A percentile compares a stretch with the other conserved stretches of the same genome.
Conservation (phyloP, 768 basidiomycete genomes). For the Auricularia auricula-judae region DNA sequence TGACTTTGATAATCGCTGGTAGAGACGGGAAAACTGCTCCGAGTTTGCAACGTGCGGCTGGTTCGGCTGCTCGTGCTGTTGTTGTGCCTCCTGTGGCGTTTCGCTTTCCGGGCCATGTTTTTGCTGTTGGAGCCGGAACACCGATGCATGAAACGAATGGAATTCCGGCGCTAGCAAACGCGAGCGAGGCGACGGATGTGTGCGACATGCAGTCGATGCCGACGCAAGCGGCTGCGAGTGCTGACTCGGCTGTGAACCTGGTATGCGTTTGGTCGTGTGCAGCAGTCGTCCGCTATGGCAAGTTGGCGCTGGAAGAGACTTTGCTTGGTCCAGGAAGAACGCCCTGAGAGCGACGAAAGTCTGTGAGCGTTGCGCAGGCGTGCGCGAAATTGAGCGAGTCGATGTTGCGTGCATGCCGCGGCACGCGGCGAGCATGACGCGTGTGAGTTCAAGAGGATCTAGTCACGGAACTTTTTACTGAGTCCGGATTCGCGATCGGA, state of each 20-base stretch:
- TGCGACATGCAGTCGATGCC: not conserved
- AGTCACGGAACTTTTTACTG: too few relatives aligned
- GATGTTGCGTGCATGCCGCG: not conserved
- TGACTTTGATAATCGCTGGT: constrained; percentile 65
- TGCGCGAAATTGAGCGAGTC: not conserved
- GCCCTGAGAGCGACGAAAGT: not conserved
- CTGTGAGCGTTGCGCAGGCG: not conserved
- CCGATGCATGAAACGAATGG: not conserved
- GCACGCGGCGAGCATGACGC: not conserved
- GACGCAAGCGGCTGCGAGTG: not conserved
- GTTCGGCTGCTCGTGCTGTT: not conserved
- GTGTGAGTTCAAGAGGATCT: too few relatives aligned
- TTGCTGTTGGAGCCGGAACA: not conserved
- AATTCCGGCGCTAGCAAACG: not conserved
- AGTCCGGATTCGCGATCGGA: too few relatives aligned
- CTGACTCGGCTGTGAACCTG: not conserved
- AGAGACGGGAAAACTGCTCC: constrained; percentile 72
- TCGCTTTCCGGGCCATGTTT: not conserved
- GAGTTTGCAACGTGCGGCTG: constrained; percentile 12
- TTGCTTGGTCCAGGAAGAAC: not conserved
- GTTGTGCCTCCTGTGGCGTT: not conserved
- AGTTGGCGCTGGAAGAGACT: not conserved
- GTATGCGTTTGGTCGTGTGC: not conserved
- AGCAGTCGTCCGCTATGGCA: not conserved
- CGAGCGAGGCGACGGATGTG: not conserved